Evolutionary conservation across 768 basidiomycete genomes (phyloP), one percentile per base, ranked within the genome.

Genomic region (Pleurotus eryngii): DNA sequence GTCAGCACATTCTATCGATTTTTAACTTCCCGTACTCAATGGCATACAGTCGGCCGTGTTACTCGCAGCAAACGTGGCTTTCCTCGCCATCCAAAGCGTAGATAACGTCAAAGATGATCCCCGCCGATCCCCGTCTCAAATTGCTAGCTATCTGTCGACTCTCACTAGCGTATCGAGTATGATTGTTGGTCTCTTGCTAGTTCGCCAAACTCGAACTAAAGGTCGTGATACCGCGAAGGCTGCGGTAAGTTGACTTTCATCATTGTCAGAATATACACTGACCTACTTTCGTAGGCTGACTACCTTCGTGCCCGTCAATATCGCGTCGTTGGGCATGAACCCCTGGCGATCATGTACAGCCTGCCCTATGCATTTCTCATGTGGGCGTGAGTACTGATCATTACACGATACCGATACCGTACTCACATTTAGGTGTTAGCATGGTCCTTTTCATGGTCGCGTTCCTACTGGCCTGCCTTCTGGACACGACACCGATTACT

Each of bases 61-160:
- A 1, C 63, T 83, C 24, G 76, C 73, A 18, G 77, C 76, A 9
- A 80, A 82, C 46, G 74, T 84, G 3, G 75, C 72, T 0, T 79
- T 82, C 59, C 69, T 84, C 9, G 74, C 79, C 0, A 78, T 83
- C 37, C 70, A 74, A 27, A 71, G 74, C 18, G 73, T 77, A 12
- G 75, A 61, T 43, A 60, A 60, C 18, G 24, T 7, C 7, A 35
- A 38, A 17, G 63, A 62, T 5, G 58, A 38, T 30, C 56, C 17
- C 2, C 37, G 27, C 26, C 62, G 71, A 12, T 66, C 63, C 4
- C 56, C 65, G 0, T 69, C 69, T 0, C 75, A 80, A 45, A 72
- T 77, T 24, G 65, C 76, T 14, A 73, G 72, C 51, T 82, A 81
- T 57, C 57, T 74, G 26, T 83, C 82, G 1, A 67, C 75, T 4